Evolutionary conservation across 352 stramenopile species (phyloP).

Genomic region (Detonula confervacea): DNA sequence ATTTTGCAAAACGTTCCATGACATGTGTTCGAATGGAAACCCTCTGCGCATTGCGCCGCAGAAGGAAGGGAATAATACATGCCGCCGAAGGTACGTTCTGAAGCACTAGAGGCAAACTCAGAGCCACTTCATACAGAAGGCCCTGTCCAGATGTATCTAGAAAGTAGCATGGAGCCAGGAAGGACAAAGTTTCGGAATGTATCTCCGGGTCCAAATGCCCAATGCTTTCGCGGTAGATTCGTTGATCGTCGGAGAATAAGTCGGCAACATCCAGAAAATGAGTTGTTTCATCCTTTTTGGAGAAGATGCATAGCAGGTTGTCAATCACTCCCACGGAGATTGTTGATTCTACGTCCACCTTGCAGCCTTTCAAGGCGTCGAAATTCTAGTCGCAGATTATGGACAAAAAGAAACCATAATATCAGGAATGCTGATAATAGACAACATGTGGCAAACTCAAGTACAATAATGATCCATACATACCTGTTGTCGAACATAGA

Average conservation of each 20-base stretch:
- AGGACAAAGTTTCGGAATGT: conserved; percentile 36
- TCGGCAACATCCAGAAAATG: conserved; percentile 37
- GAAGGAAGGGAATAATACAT: conserved; percentile 41
- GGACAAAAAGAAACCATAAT: too few species aligned
- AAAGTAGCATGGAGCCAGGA: conserved; percentile 36
- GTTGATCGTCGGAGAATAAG: conserved; percentile 45
- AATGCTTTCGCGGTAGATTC: conserved; percentile 25
- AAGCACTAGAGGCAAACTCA: conserved; percentile 22
- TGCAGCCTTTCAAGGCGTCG: background rate
- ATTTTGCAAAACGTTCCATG: conserved; percentile 25
- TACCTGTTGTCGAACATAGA: conserved; percentile 44
- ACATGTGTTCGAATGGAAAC: conserved; percentile 17
- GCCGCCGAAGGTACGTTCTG: conserved; percentile 10
- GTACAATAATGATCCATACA: too few species aligned
- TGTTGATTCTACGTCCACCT: conserved; percentile 2
- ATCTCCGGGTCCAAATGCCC: conserved; percentile 1
- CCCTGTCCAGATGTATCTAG: conserved; percentile 36
- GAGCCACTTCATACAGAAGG: conserved; percentile 30
- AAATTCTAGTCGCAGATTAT: too few species aligned
- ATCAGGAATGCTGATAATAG: too few species aligned
- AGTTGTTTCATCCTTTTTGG: conserved; percentile 21
- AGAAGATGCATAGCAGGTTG: conserved; percentile 45
- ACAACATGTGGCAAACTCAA: too few species aligned
- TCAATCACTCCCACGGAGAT: conserved; percentile 41
- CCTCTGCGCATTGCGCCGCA: conserved; percentile 27